phyloP scores from a whole-genome alignment of 2,329 filamentous ascomycete genomes.

The Apiospora marii region DNA sequence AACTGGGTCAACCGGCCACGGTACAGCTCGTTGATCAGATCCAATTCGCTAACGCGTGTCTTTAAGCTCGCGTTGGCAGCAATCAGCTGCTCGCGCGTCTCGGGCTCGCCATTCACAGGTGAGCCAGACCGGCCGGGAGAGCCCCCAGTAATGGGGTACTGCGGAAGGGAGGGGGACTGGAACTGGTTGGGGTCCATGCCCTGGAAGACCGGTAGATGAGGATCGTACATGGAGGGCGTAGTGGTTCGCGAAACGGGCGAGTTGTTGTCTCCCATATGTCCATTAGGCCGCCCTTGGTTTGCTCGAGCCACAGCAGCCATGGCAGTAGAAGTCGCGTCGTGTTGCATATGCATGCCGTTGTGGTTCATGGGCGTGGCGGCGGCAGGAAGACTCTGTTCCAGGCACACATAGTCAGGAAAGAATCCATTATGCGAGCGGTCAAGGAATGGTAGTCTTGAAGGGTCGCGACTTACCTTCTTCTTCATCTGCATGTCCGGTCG shows the following conservation, averaged over 20 bases:
- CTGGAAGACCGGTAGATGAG: slow-evolving; percentile 82
- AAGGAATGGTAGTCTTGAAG: slow-evolving; percentile 6
- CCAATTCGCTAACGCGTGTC: slow-evolving; percentile 92
- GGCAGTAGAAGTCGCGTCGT: slow-evolving; percentile 62
- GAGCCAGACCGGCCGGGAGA: slow-evolving; percentile 59
- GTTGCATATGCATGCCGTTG: slow-evolving; percentile 68
- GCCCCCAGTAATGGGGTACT: slow-evolving; percentile 60
- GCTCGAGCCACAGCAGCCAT: slow-evolving; percentile 63
- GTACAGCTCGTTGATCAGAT: slow-evolving; percentile 90
- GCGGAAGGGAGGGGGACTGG: slow-evolving; percentile 59
- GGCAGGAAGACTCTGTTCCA: slow-evolving; percentile 51
- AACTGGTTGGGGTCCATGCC: slow-evolving; percentile 77
- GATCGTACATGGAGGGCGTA: slow-evolving; percentile 78
- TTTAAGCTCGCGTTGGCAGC: slow-evolving; percentile 87
- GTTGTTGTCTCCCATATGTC: slow-evolving; percentile 76
- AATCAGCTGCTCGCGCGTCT: slow-evolving; percentile 81
- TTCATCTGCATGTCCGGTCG: slow-evolving; percentile 79
- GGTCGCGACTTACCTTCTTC: slow-evolving; percentile 68
- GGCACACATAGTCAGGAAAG: slow-evolving; percentile 21
- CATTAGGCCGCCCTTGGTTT: slow-evolving; percentile 74
- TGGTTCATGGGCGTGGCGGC: slow-evolving; percentile 45
- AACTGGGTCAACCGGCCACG: slow-evolving; percentile 79
- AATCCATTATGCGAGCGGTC: slow-evolving; percentile 20
- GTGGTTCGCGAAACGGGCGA: slow-evolving; percentile 82
- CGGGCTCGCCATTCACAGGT: slow-evolving; percentile 65